Evolutionary conservation across 352 stramenopile species (phyloP).

Genomic region (Phytophthora agathidicida): DNA sequence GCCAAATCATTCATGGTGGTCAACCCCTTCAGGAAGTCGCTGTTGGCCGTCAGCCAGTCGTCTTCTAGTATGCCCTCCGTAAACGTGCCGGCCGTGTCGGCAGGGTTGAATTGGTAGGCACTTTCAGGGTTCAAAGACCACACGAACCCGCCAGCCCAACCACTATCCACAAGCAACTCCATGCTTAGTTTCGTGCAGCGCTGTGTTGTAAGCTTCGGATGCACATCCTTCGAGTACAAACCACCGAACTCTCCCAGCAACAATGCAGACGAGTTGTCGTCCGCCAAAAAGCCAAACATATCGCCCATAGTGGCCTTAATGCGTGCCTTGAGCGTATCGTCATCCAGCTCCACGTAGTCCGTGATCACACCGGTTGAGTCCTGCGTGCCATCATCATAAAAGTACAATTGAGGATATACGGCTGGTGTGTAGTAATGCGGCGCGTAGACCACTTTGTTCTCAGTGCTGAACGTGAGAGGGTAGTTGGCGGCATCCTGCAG

Average conservation of each 20-base stretch:
- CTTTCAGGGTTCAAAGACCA: conserved; percentile 72
- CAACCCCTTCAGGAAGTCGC: conserved; percentile 46
- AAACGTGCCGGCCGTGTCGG: conserved; percentile 41
- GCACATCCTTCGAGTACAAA: conserved; percentile 55
- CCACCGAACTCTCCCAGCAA: conserved; percentile 67
- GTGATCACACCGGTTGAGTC: conserved; percentile 34
- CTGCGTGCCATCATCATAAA: conserved; percentile 53
- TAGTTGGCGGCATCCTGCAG: conserved; percentile 49
- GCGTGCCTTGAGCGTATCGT: conserved; percentile 46
- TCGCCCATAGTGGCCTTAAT: conserved; percentile 63
- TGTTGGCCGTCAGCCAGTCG: conserved; percentile 62
- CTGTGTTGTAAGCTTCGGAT: conserved; percentile 52
- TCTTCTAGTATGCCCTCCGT: conserved; percentile 52
- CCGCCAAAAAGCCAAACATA: conserved; percentile 75
- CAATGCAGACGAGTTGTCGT: conserved; percentile 53
- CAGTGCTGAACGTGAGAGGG: conserved; percentile 48
- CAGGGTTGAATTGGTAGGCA: conserved; percentile 62
- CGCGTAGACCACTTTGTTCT: conserved; percentile 79
- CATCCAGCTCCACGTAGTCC: conserved; percentile 59
- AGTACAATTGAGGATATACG: conserved; percentile 65
- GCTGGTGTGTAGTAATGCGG: conserved; percentile 79
- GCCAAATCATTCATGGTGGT: conserved; percentile 40
- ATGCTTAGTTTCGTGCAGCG: conserved; percentile 59
- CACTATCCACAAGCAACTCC: conserved; percentile 43
- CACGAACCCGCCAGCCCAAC: conserved; percentile 59